Conservation (phyloP, 2,329 filamentous ascomycete species). For the Neonectria hederae region DNA sequence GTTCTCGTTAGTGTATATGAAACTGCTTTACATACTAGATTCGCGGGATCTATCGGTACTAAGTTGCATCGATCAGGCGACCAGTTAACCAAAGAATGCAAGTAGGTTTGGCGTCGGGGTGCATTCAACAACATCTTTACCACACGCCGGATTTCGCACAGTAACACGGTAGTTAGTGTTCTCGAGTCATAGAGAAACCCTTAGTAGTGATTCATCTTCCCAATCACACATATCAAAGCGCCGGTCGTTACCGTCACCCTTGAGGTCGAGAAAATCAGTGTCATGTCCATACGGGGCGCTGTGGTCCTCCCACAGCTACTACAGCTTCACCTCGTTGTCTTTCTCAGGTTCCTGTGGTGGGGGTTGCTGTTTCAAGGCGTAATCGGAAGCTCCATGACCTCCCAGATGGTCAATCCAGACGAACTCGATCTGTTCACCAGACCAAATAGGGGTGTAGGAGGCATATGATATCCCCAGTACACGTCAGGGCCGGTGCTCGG, state of each 20-base stretch:
- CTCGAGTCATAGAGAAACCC: not conserved
- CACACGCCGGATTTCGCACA: not conserved
- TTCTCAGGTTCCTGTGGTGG: not conserved
- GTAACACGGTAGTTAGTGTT: not conserved
- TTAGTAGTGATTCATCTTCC: not conserved
- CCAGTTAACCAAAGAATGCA: not conserved
- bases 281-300: not conserved
- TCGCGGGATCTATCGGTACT: not conserved
- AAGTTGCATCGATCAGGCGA: not conserved
- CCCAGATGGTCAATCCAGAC: not conserved
- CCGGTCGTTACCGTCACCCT: not conserved
- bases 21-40: not conserved
- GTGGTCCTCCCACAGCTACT: not conserved
- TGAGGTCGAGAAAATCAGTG: not conserved
- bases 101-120: not conserved
- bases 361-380: not conserved
- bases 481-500: not conserved
- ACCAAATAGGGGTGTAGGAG: too few species aligned
- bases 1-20: not conserved
- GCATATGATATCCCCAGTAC: slow-evolving; percentile 1
- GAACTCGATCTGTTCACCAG: not conserved
- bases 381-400: not conserved
- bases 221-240: not conserved
- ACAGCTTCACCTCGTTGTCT: not conserved
- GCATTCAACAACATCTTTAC: not conserved